These are phyloP conservation scores for Beta corolliflora DNA, from an alignment of 179 eudicot genomes.

Conservation along the genomic window DNA sequence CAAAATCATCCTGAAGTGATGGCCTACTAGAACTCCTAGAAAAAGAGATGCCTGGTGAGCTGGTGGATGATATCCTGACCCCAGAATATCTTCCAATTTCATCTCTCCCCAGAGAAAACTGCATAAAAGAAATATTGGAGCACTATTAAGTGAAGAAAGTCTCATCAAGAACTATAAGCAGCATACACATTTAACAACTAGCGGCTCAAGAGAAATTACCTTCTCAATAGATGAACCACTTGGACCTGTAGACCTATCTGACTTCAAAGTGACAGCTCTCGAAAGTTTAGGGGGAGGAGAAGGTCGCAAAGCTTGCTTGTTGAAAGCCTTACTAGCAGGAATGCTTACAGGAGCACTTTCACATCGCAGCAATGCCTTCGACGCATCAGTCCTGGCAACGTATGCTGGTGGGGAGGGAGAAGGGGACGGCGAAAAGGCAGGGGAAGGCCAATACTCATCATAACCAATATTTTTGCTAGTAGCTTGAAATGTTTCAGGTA, in stretches of 20 bases:
- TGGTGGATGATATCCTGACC: slow-evolving; percentile 48
- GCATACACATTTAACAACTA: not conserved
- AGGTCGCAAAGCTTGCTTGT: slow-evolving; percentile 50
- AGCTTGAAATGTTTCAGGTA: slow-evolving; percentile 48
- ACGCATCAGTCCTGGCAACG: slow-evolving; percentile 33
- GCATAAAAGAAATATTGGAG: slow-evolving; percentile 24
- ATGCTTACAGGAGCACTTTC: slow-evolving; percentile 87
- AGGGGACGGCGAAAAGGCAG: slow-evolving; percentile 64
- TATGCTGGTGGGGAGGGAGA: slow-evolving; percentile 83
- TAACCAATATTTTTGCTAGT: slow-evolving; percentile 39
- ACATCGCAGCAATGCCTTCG: slow-evolving; percentile 56
- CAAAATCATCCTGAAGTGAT: slow-evolving; percentile 72
- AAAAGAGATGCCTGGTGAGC: slow-evolving; percentile 63
- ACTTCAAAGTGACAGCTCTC: slow-evolving; percentile 45
- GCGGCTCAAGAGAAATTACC: slow-evolving; percentile 38
- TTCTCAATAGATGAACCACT: slow-evolving; percentile 56
- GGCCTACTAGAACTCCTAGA: slow-evolving; percentile 81
- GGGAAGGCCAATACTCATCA: slow-evolving; percentile 78
- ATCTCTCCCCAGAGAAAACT: slow-evolving; percentile 62
- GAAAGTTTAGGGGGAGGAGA: slow-evolving; percentile 59
- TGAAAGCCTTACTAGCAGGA: slow-evolving; percentile 52
- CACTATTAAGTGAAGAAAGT: not conserved
- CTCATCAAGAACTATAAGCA: not conserved
- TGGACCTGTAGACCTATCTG: slow-evolving; percentile 47
- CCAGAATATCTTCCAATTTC: slow-evolving; percentile 59